Percentiles rank a stretch among this genome's conserved stretches.
Evolutionary conservation across 2,329 filamentous ascomycete species (phyloP).

Genomic region (Ceratocystis cubensis): DNA sequence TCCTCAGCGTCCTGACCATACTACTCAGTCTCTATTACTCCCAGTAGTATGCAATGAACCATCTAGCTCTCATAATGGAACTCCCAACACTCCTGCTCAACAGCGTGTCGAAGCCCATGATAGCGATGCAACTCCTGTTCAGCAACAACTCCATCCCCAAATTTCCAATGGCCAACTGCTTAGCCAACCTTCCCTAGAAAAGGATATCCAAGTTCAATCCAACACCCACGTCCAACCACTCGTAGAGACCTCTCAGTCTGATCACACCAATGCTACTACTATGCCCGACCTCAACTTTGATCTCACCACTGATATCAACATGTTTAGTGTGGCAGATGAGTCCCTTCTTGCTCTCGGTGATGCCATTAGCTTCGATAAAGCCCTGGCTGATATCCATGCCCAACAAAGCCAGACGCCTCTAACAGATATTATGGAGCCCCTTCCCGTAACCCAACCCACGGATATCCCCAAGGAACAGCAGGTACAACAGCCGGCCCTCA

Average conservation of each 20-base stretch:
- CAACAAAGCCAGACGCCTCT: background rate
- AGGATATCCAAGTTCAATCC: background rate
- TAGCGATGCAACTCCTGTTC: background rate
- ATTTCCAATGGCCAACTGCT: background rate
- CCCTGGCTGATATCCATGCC: constrained; percentile 10
- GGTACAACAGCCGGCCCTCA: background rate
- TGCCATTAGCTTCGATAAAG: constrained; percentile 16
- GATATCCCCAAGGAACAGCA: background rate
- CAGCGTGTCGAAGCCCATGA: background rate
- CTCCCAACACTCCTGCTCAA: background rate
- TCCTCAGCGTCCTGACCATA: background rate
- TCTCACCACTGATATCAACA: constrained; percentile 3
- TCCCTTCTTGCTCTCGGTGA: constrained; percentile 10
- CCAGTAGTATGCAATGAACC: background rate
- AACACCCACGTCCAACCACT: background rate
- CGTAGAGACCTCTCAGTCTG: background rate
- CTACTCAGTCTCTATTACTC: background rate
- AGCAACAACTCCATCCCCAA: background rate
- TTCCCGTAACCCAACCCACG: background rate
- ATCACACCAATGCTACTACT: background rate
- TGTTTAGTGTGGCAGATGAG: constrained; percentile 14
- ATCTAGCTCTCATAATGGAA: background rate
- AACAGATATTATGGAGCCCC: background rate
- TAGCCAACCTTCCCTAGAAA: background rate
- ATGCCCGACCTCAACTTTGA: constrained; percentile 6